These are phyloP conservation scores for Linnemannia elongata DNA, from an alignment of 192 early-diverging fungal species.

Conservation along the genomic window DNA sequence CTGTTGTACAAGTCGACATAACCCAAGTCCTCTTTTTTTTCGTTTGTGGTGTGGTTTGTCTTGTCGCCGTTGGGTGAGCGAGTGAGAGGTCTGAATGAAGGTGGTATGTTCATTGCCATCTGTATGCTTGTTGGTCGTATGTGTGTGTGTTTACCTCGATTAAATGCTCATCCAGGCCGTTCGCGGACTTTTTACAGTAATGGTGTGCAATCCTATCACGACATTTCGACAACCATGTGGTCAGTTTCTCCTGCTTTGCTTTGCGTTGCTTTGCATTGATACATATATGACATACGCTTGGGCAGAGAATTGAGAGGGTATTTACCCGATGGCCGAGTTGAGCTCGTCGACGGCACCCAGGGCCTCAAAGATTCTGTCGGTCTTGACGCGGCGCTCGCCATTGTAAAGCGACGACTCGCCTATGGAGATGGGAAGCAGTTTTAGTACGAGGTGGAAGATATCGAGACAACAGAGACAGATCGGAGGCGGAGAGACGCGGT, in stretches of 20 bases:
- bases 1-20: not conserved
- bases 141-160: constrained; percentile 41
- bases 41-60: not conserved
- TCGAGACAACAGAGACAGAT: not conserved
- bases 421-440: constrained; percentile 11
- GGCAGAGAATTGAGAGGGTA: not conserved
- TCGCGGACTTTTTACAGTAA: constrained; percentile 58
- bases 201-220: constrained; percentile 56
- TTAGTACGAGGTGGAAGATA: not conserved
- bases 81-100: not conserved
- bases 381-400: constrained; percentile 90
- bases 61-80: not conserved
- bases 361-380: constrained; percentile 92
- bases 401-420: constrained; percentile 90
- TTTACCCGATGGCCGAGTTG: constrained; percentile 61
- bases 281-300: not conserved
- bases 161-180: constrained; percentile 54
- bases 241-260: not conserved
- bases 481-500: not conserved
- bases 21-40: not conserved
- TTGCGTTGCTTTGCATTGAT: not conserved
- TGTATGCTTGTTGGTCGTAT: not conserved
- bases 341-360: constrained; percentile 72
- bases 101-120: not conserved
- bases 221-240: not conserved